Conservation (phyloP, 1,284 basidiomycete genomes). For the Xerocomus subilludens region DNA sequence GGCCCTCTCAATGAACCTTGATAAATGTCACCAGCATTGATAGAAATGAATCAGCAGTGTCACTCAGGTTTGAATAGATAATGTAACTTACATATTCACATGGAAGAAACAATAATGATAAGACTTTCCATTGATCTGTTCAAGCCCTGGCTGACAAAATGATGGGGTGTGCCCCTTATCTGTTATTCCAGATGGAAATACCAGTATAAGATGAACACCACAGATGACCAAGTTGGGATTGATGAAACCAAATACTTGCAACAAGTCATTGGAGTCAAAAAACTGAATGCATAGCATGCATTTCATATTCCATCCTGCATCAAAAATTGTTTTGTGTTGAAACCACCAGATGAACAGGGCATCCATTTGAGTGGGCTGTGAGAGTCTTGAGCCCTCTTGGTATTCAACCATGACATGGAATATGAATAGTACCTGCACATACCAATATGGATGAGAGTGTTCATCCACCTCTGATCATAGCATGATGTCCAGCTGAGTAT, state of each 20-base stretch:
- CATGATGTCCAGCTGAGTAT: neutral
- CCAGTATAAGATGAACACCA: neutral
- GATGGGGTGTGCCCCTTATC: neutral
- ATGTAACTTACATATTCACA: neutral
- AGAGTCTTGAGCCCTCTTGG: too few species aligned
- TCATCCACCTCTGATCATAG: neutral
- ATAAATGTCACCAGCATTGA: too few species aligned
- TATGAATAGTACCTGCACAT: too few species aligned
- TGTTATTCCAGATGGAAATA: neutral
- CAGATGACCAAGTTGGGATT: neutral
- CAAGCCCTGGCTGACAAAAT: neutral
- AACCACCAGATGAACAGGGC: too few species aligned
- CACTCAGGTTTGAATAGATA: too few species aligned
- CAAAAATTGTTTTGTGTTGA: too few species aligned
- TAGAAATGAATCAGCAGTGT: too few species aligned
- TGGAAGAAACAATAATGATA: neutral
- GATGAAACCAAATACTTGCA: neutral
- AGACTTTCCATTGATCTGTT: neutral
- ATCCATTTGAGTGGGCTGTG: too few species aligned
- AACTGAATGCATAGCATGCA: neutral
- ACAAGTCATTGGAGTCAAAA: neutral
- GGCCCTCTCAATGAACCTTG: too few species aligned
- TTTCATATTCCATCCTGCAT: constrained; percentile 1
- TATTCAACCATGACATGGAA: too few species aligned
- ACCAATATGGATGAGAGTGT: too few species aligned